Evolutionary conservation across 345 rosid species (phyloP).

Genomic region (Populus pruinosa): DNA sequence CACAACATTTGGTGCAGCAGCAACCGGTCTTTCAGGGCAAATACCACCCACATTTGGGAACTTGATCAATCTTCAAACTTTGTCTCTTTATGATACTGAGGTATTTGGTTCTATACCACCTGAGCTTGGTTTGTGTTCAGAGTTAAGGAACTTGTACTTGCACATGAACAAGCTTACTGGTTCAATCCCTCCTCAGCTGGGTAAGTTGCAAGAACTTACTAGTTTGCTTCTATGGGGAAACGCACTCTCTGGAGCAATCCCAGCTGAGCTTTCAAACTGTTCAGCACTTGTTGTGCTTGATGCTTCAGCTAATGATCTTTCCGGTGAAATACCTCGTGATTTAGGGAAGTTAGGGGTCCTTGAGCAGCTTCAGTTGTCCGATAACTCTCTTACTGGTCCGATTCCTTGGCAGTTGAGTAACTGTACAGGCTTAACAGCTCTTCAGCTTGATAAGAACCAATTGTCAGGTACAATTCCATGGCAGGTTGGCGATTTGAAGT

Average conservation of each 20-base stretch:
- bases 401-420: constrained; percentile 84
- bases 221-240: constrained; percentile 95
- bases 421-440: constrained; percentile 75
- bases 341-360: constrained; percentile 65
- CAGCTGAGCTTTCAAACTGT: constrained; percentile 79
- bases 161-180: constrained; percentile 97
- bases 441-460: constrained; percentile 92
- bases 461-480: constrained; percentile 73
- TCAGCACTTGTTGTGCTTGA: constrained; percentile 90
- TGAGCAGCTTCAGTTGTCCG: constrained; percentile 95
- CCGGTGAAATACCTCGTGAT: constrained; percentile 78
- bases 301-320: constrained; percentile 75
- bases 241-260: constrained; percentile 67
- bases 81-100: constrained; percentile 86
- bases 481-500: constrained; percentile 65
- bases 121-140: constrained; percentile 70
- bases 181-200: constrained; percentile 66
- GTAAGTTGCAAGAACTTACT: constrained; percentile 81
- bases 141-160: constrained; percentile 81
- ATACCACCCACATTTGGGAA: constrained; percentile 81
- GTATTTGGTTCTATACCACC: constrained; percentile 71
- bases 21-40: constrained; percentile 76
- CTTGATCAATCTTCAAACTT: constrained; percentile 77
- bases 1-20: constrained; percentile 91
- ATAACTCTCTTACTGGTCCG: constrained; percentile 60